Evolutionary conservation across 2,329 filamentous ascomycete species (phyloP).

Genomic region (Ceratocystis eucalypticola): DNA sequence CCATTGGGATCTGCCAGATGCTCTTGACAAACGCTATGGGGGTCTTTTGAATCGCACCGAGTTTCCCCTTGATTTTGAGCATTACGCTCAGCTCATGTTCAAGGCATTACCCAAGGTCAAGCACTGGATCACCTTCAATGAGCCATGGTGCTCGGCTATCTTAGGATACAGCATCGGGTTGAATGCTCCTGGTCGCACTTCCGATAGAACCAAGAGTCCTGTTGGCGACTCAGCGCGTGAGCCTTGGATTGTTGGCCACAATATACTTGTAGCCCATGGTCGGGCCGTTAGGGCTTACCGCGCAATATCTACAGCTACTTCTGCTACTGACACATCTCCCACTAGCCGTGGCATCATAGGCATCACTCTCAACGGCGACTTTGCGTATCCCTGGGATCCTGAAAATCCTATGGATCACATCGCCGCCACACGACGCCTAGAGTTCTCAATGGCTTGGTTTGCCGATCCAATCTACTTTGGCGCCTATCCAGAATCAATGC

Average conservation of each 20-base stretch:
- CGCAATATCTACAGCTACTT: constrained; percentile 48
- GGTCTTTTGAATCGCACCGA: constrained; percentile 69
- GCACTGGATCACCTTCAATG: constrained; percentile 84
- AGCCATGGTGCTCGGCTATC: constrained; percentile 75
- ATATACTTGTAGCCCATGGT: constrained; percentile 65
- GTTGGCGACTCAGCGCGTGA: constrained; percentile 64
- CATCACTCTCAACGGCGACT: constrained; percentile 79
- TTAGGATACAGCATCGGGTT: constrained; percentile 65
- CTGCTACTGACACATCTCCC: constrained; percentile 34
- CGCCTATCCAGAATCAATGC: constrained; percentile 73
- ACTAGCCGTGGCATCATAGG: constrained; percentile 63
- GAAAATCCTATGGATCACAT: constrained; percentile 60
- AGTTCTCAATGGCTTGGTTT: constrained; percentile 81
- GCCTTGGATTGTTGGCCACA: constrained; percentile 73
- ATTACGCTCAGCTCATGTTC: constrained; percentile 67
- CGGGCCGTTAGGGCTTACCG: constrained; percentile 70
- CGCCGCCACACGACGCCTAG: constrained; percentile 66
- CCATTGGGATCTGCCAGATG: constrained; percentile 79
- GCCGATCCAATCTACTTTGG: constrained; percentile 78
- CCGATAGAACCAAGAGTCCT: constrained; percentile 55
- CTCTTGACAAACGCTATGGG: constrained; percentile 65
- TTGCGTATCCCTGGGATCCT: constrained; percentile 69
- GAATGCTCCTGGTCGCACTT: constrained; percentile 72
- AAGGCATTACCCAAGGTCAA: constrained; percentile 62
- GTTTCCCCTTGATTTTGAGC: constrained; percentile 67